Base-by-base conservation (phyloP, 345 rosid genomes). In the Brassica incana region DNA sequence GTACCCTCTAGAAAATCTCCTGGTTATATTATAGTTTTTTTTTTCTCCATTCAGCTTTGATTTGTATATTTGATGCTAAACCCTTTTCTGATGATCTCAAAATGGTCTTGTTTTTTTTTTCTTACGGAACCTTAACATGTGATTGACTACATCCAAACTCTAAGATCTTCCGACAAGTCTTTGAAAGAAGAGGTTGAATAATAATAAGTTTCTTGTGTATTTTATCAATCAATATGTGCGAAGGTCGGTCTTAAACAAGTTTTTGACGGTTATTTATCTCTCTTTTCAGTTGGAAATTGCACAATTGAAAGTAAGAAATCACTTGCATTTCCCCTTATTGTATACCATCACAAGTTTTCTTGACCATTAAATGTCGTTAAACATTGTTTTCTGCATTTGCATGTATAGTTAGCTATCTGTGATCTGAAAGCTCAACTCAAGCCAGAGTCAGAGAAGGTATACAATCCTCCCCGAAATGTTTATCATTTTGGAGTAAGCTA, bases 391-490 rank as follows among this genome's bases (percentile, higher is more conserved):
- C 11, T 4, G 30, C 9, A 14, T 71, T 65, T 54, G 67, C 74
- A 64, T 78, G 81, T 81, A 12, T 84, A 95, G 99, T 90, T 92
- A 76, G 98, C 96, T 18, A 90, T 95, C 35, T 87, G 94, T 40
- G 98, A 93, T 81, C 83, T 91, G 88, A 95, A 88, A 86, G 88
- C 88, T 12, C 97, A 93, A 77, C 94, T 95, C 76, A 90, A 90
- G 89, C 97, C 98, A 20, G 93, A 92, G 35, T 91, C 97, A 76
- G 90, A 90, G 88, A 93, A 93, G 99, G 99, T 95, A 62, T 63
- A 7, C 38, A 18, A 8, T 67, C 67, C 43, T 65, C 65, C 16
- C 54, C 23, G 27, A 12, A 20, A 32, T 50, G 1, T 63, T 33
- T 67, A 8, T 36, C 36, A 30, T 25, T 27, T 5, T 10, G 65